Evolutionary conservation across 176 grass and related monocot species (phyloP).

Genomic region (sorghum (Sorghum bicolor)): DNA sequence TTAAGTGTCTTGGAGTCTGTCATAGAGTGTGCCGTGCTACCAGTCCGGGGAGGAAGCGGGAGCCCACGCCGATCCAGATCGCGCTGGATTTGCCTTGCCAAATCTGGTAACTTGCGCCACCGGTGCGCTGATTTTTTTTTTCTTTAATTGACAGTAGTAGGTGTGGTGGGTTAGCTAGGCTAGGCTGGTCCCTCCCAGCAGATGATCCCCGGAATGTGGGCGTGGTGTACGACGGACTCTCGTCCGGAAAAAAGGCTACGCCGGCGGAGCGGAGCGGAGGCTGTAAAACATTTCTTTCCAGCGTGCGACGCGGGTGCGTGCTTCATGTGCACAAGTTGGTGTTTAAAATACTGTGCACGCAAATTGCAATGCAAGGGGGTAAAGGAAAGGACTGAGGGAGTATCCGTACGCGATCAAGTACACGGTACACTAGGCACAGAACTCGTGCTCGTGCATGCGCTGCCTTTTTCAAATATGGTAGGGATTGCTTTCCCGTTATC

Average conservation of each 20-base stretch:
- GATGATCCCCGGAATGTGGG: neutral
- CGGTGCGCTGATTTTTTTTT: neutral
- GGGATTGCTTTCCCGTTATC: neutral
- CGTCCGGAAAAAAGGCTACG: neutral
- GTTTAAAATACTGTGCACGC: neutral
- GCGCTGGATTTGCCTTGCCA: slow-evolving; percentile 5
- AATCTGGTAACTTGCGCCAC: neutral
- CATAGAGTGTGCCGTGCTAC: no score
- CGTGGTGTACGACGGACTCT: neutral
- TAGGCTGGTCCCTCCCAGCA: slow-evolving; percentile 2
- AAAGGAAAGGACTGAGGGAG: neutral
- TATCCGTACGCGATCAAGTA: neutral
- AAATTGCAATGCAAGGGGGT: neutral
- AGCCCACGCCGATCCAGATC: neutral
- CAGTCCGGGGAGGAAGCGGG: no score
- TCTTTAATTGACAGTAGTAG: no score
- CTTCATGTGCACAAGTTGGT: neutral
- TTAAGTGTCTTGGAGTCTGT: no score
- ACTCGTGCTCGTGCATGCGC: neutral
- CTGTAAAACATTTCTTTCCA: neutral
- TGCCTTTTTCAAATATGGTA: neutral
- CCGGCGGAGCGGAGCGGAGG: no score
- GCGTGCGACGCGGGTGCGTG: neutral
- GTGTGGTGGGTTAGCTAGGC: neutral
- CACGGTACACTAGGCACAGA: neutral